A percentile compares a stretch with the other conserved stretches of the same genome.
Evolutionary conservation across 768 basidiomycete species (phyloP).

Genomic region (Imleria badia): DNA sequence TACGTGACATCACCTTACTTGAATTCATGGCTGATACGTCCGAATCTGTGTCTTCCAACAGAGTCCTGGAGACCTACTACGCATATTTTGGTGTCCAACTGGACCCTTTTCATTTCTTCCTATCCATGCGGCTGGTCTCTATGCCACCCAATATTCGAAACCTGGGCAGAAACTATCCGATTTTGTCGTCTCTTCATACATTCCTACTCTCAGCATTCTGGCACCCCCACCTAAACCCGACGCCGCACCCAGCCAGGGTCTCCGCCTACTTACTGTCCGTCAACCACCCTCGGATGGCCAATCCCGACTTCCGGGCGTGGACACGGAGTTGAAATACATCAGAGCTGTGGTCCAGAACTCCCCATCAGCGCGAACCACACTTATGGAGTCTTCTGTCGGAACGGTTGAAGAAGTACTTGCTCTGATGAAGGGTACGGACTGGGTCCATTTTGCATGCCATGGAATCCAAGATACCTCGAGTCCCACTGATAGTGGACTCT

Average conservation of each 20-base stretch:
- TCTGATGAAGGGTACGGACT: background rate
- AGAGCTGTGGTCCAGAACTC: background rate
- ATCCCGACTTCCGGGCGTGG: constrained; percentile 7
- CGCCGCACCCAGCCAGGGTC: background rate
- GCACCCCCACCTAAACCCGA: background rate
- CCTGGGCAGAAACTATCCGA: background rate
- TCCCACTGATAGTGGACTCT: background rate
- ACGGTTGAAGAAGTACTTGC: constrained; percentile 11
- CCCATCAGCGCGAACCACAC: background rate
- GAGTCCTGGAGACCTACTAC: background rate
- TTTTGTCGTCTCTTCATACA: background rate
- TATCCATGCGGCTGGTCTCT: background rate
- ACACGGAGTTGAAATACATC: constrained; percentile 27
- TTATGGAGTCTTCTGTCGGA: background rate
- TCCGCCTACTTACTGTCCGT: background rate
- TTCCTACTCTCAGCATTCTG: constrained; percentile 12
- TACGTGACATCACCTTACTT: background rate
- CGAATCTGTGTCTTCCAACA: constrained; percentile 4
- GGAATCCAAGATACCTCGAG: background rate
- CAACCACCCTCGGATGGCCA: constrained; percentile 17
- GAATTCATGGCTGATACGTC: background rate
- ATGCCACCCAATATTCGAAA: background rate
- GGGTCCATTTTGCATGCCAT: background rate
- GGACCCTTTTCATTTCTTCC: background rate
- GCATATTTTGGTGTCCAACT: background rate